Conservation (phyloP, 2,329 filamentous ascomycete genomes). For the Teratosphaeria nubilosa region DNA sequence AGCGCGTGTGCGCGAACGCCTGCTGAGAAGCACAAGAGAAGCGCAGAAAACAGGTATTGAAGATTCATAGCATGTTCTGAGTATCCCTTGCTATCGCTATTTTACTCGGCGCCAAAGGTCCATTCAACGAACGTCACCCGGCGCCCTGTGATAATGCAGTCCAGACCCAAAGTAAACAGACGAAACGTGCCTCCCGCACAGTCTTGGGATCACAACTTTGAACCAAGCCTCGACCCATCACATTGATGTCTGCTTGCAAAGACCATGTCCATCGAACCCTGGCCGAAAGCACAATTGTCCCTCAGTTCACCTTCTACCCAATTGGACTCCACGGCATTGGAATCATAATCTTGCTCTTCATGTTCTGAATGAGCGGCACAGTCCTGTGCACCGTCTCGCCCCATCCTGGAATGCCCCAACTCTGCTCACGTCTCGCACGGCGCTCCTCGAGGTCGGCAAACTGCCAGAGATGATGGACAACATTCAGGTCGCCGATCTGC, state of each 20-base stretch:
- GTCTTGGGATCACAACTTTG: background rate
- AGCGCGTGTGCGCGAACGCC: background rate
- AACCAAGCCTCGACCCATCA: background rate
- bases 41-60: background rate
- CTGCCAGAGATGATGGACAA: constrained; percentile 96
- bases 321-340: constrained; percentile 97
- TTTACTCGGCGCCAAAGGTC: background rate
- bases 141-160: background rate
- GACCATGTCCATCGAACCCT: background rate
- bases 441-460: constrained; percentile 95
- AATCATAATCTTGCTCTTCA: constrained; percentile 89
- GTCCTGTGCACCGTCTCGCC: constrained; percentile 62
- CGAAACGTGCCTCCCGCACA: background rate
- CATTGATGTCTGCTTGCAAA: background rate
- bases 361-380: constrained; percentile 87
- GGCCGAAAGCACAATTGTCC: background rate
- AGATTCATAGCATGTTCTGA: background rate
- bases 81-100: background rate
- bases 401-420: constrained; percentile 93
- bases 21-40: background rate
- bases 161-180: background rate
- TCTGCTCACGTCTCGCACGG: constrained; percentile 80
- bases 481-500: constrained; percentile 94
- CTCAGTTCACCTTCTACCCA: constrained; percentile 38
- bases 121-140: background rate